These are phyloP conservation scores for Trametes elegans DNA, from an alignment of 768 basidiomycete genomes.

Conservation along the genomic window DNA sequence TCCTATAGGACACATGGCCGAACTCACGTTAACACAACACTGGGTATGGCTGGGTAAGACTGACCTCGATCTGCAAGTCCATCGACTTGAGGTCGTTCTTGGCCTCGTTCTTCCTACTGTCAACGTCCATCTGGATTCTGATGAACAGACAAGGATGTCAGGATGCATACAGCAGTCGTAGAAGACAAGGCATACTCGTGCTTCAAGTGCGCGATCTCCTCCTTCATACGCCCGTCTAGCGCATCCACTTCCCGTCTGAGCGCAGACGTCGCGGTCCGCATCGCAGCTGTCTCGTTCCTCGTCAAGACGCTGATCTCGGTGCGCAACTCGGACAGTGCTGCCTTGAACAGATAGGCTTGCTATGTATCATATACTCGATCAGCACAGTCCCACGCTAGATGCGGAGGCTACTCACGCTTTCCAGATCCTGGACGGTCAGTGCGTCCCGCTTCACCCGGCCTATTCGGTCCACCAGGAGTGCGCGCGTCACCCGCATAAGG, in stretches of 20 bases:
- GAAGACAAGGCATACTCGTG: slow-evolving; percentile 70
- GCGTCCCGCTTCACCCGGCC: slow-evolving; percentile 71
- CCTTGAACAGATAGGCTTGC: slow-evolving; percentile 96
- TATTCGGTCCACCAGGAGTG: slow-evolving; percentile 72
- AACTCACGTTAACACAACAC: background rate
- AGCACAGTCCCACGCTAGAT: background rate
- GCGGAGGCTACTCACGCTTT: slow-evolving; percentile 60
- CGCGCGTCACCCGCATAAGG: slow-evolving; percentile 82
- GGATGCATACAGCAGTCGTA: background rate
- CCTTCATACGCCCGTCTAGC: slow-evolving; percentile 89
- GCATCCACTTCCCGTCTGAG: slow-evolving; percentile 85
- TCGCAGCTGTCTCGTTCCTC: slow-evolving; percentile 81
- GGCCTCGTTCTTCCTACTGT: slow-evolving; percentile 89
- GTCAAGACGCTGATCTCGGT: slow-evolving; percentile 81
- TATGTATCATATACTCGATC: slow-evolving; percentile 28
- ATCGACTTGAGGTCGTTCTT: slow-evolving; percentile 79
- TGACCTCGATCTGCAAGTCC: slow-evolving; percentile 82
- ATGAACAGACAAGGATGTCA: background rate
- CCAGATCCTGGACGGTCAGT: slow-evolving; percentile 72
- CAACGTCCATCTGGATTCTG: slow-evolving; percentile 97
- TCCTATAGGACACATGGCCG: slow-evolving; percentile 44
- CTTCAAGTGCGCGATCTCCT: slow-evolving; percentile 82
- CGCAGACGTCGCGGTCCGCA: slow-evolving; percentile 71
- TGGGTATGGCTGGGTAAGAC: slow-evolving; percentile 12
- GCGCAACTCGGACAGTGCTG: slow-evolving; percentile 86